These are phyloP conservation scores for Aspergillus bombycis DNA, from an alignment of 2,329 filamentous ascomycete species.

Conservation along the genomic window DNA sequence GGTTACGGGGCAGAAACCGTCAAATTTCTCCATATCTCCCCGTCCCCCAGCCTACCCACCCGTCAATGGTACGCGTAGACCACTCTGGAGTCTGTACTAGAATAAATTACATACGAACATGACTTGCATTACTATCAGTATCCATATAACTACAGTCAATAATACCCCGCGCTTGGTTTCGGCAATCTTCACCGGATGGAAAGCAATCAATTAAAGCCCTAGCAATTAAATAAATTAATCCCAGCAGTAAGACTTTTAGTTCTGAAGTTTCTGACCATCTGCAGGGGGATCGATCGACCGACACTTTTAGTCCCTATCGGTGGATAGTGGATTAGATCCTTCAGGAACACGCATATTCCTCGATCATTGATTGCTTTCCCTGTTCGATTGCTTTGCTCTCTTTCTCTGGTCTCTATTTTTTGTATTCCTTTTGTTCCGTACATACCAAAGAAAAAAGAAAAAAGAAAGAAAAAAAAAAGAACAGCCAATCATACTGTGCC, in stretches of 20 bases:
- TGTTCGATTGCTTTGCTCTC: too few species aligned
- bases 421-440: not conserved
- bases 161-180: not conserved
- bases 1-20: not conserved
- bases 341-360: not conserved
- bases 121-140: not conserved
- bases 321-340: not conserved
- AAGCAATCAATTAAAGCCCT: not conserved
- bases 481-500: not conserved
- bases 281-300: not conserved
- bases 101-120: not conserved
- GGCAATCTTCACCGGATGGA: not conserved
- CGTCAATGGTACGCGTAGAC: not conserved
- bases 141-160: not conserved
- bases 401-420: not conserved
- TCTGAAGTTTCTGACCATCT: not conserved
- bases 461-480: not conserved
- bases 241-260: not conserved
- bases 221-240: not conserved
- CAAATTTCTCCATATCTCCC: not conserved
- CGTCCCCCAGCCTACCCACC: not conserved
- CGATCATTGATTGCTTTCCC: not conserved
- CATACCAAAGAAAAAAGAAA: not conserved
- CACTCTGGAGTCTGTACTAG: too few species aligned
- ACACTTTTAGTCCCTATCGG: not conserved